Conservation (phyloP, 768 basidiomycete genomes). For the Fomitopsis serialis region DNA sequence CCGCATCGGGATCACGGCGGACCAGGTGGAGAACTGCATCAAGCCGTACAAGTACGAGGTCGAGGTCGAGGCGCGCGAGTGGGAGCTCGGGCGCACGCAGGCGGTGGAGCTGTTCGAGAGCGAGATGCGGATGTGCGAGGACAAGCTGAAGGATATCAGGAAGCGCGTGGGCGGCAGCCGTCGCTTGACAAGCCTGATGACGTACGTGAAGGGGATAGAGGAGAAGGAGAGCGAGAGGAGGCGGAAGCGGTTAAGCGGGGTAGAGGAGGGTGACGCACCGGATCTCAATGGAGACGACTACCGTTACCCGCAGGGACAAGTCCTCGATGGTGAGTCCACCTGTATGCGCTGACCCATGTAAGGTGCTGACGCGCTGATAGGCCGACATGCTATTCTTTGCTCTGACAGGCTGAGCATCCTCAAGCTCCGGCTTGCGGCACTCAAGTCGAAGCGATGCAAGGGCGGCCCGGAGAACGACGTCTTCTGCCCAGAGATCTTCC, state of each 20-base stretch:
- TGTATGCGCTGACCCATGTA: neutral
- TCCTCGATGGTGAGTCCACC: conserved; percentile 74
- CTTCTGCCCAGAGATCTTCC: conserved; percentile 94
- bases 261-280: conserved; percentile 26
- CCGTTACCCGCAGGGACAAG: conserved; percentile 85
- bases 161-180: conserved; percentile 86
- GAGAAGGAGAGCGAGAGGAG: conserved; percentile 67
- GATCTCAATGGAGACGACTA: conserved; percentile 61
- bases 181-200: conserved; percentile 68
- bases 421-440: conserved; percentile 78
- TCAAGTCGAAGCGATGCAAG: conserved; percentile 86
- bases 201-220: conserved; percentile 79
- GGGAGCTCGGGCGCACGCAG: conserved; percentile 77
- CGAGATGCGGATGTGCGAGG: conserved; percentile 81
- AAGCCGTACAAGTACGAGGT: conserved; percentile 99
- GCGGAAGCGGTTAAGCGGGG: conserved; percentile 39
- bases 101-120: conserved; percentile 78
- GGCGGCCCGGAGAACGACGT: conserved; percentile 83
- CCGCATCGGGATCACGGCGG: conserved; percentile 88
- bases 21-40: conserved; percentile 99
- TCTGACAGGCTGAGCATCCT: conserved; percentile 75
- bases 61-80: conserved; percentile 89
- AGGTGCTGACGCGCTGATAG: conserved; percentile 34
- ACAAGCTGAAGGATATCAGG: conserved; percentile 80
- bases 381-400: conserved; percentile 89